phyloP scores from a whole-genome alignment of 371 early-diverging fungal species.

The Mucor irregularis region DNA sequence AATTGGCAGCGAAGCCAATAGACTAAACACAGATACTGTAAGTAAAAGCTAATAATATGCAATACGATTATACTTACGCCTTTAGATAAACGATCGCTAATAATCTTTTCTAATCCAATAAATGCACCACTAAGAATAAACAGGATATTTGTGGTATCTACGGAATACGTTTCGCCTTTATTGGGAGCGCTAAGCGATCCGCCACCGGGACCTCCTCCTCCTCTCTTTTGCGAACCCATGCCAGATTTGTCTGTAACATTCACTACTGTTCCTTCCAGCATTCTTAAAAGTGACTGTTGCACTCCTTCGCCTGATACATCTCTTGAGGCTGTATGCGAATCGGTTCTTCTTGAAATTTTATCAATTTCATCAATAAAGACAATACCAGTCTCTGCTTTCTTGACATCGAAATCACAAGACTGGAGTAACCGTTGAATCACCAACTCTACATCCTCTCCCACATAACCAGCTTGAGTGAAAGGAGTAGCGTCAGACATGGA shows the following conservation, averaged over 20 bases:
- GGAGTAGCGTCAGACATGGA: slow-evolving; percentile 94
- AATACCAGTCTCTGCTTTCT: slow-evolving; percentile 85
- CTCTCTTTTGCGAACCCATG: slow-evolving; percentile 32
- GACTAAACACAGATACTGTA: no score
- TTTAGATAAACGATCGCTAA: slow-evolving; percentile 76
- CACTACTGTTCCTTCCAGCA: slow-evolving; percentile 89
- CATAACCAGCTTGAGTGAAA: slow-evolving; percentile 92
- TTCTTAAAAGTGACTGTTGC: slow-evolving; percentile 83
- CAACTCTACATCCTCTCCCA: slow-evolving; percentile 92
- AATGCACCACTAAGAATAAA: slow-evolving; percentile 92
- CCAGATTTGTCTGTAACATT: slow-evolving; percentile 85
- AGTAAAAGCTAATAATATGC: background rate
- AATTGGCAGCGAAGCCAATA: slow-evolving; percentile 74
- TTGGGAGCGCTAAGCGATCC: slow-evolving; percentile 36
- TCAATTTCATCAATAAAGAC: slow-evolving; percentile 95
- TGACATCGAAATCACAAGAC: slow-evolving; percentile 86
- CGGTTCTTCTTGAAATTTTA: slow-evolving; percentile 81
- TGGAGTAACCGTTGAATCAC: slow-evolving; percentile 86
- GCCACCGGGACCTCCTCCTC: slow-evolving; percentile 20
- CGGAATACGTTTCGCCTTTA: slow-evolving; percentile 81
- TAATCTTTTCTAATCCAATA: slow-evolving; percentile 84
- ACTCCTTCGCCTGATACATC: slow-evolving; percentile 96
- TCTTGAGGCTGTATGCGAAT: slow-evolving; percentile 75
- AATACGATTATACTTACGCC: slow-evolving; percentile 42
- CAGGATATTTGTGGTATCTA: slow-evolving; percentile 90